phyloP scores from a whole-genome alignment of 441 rosid genomes.

The Mallotus japonicus region DNA sequence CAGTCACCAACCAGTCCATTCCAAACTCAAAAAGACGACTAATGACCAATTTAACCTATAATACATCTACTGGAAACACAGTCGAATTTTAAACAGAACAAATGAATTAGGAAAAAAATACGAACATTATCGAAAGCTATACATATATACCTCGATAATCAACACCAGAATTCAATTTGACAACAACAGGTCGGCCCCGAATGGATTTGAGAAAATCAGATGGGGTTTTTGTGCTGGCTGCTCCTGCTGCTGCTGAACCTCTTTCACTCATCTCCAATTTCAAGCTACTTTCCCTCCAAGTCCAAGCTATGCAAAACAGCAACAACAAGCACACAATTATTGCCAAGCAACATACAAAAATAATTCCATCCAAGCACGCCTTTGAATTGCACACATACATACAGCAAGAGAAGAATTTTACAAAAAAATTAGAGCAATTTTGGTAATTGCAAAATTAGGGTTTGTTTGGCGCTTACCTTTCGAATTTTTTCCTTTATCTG shows the following conservation, averaged over 20 bases:
- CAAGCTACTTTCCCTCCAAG: background rate
- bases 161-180: conserved; percentile 90
- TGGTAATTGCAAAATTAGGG: too few relatives aligned
- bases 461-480: background rate
- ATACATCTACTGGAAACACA: too few relatives aligned
- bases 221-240: conserved; percentile 74
- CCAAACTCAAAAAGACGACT: too few relatives aligned
- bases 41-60: too few relatives aligned
- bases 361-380: too few relatives aligned
- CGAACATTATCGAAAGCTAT: too few relatives aligned
- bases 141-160: conserved; percentile 66
- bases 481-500: background rate
- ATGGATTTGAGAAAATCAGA: conserved; percentile 95
- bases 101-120: too few relatives aligned
- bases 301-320: background rate
- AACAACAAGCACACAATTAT: background rate
- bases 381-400: too few relatives aligned
- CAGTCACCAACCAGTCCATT: too few relatives aligned
- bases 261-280: conserved; percentile 23
- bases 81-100: too few relatives aligned
- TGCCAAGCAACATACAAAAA: too few relatives aligned
- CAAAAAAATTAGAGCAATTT: background rate
- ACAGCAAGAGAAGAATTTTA: background rate
- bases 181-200: conserved; percentile 91
- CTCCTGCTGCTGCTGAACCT: conserved; percentile 56